These are phyloP conservation scores for Pilatotrama ljubarskyi DNA, from an alignment of 768 basidiomycete genomes.

Conservation along the genomic window DNA sequence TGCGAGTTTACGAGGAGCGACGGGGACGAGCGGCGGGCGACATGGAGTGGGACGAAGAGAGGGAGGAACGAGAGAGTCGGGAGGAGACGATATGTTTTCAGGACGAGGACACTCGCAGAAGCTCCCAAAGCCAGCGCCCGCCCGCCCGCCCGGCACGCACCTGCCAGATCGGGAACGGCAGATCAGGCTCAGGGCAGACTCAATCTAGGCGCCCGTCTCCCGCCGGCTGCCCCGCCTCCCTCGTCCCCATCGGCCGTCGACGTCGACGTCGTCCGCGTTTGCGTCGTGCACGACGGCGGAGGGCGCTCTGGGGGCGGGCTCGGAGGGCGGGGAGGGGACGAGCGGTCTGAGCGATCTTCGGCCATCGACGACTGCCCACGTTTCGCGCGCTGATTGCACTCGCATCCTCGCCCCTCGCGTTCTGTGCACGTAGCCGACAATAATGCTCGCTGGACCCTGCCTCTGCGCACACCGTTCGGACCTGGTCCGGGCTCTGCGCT, in stretches of 20 bases:
- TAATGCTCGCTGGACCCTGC: neutral
- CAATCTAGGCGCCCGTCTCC: conserved; percentile 20
- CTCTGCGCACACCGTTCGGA: neutral
- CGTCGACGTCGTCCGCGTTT: neutral
- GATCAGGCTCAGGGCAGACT: conserved; percentile 10
- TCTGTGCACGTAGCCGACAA: neutral
- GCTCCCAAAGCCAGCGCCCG: neutral
- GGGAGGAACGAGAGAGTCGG: neutral
- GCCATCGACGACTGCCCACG: conserved; percentile 17
- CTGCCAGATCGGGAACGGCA: conserved; percentile 4
- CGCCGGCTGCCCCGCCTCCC: neutral
- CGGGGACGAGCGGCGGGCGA: too few relatives aligned
- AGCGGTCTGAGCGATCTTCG: conserved; percentile 2
- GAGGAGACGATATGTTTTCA: neutral
- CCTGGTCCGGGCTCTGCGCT: neutral
- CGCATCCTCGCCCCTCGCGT: neutral
- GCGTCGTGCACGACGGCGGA: neutral
- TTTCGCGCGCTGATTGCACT: neutral
- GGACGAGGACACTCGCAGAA: neutral
- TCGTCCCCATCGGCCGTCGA: neutral
- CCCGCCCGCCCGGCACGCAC: neutral
- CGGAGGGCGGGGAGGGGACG: neutral
- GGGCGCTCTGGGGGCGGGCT: neutral
- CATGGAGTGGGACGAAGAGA: neutral
- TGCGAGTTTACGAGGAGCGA: neutral